Percentiles rank a stretch among this genome's conserved stretches.
These are phyloP conservation scores for Diutina pseudorugosa DNA, from an alignment of 1,139 yeast species.

Conservation along the genomic window DNA sequence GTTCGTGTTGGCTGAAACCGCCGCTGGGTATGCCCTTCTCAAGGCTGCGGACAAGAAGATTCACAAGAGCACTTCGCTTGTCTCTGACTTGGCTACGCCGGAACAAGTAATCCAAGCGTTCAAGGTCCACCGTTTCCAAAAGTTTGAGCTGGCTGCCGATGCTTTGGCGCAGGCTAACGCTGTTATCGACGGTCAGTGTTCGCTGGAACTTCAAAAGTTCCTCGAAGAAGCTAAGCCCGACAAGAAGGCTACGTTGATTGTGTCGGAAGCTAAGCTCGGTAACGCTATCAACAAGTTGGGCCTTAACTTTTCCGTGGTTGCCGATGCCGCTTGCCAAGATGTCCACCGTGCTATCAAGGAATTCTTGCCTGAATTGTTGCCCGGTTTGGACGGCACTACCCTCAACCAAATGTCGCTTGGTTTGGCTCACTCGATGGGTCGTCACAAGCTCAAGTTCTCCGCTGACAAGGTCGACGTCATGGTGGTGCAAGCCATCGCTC, in stretches of 20 bases:
- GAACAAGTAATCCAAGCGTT: conserved; percentile 72
- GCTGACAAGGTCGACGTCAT: conserved; percentile 97
- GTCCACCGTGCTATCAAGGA: conserved; percentile 92
- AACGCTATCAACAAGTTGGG: conserved; percentile 94
- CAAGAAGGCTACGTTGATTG: conserved; percentile 82
- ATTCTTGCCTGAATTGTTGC: conserved; percentile 83
- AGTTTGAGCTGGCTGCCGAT: conserved; percentile 86
- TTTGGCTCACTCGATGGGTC: conserved; percentile 94
- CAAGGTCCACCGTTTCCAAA: conserved; percentile 90
- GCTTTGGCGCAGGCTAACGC: conserved; percentile 95
- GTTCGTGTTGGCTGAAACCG: conserved; percentile 91
- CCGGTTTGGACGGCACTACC: conserved; percentile 81
- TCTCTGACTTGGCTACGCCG: conserved; percentile 71
- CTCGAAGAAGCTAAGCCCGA: conserved; percentile 76
- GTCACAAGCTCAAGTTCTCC: conserved; percentile 93
- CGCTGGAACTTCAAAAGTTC: conserved; percentile 66
- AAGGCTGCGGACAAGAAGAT: conserved; percentile 97
- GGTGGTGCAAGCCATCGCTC: conserved; percentile 97
- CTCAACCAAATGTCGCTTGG: conserved; percentile 92
- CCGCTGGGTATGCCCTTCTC: conserved; percentile 96
- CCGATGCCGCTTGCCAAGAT: conserved; percentile 91
- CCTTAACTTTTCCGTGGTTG: conserved; percentile 73
- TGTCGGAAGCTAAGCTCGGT: conserved; percentile 91
- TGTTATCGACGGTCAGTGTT: conserved; percentile 85
- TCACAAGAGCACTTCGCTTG: conserved; percentile 66